Conservation (phyloP, 208 protist species). For the Leptomonas pyrrhocoris region DNA sequence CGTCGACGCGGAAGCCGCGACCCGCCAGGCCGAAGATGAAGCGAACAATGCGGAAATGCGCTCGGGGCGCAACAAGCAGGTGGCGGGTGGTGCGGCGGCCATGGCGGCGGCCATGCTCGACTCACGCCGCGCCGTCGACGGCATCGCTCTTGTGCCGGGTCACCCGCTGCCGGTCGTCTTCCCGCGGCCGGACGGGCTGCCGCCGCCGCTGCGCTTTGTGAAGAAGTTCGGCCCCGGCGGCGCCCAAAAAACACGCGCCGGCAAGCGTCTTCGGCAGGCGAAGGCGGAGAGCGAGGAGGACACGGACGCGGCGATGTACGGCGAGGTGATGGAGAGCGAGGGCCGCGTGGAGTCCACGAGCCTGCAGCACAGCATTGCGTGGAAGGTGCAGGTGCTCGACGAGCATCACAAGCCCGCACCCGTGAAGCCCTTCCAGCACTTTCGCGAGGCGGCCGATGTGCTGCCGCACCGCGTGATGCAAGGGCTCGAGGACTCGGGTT, state of each 20-base stretch:
- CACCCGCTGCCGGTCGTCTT: constrained; percentile 73
- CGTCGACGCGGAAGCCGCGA: constrained; percentile 14
- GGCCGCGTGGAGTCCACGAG: constrained; percentile 33
- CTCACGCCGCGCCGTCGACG: constrained; percentile 47
- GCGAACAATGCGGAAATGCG: constrained; percentile 66
- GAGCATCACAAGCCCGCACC: constrained; percentile 39
- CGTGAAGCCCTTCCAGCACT: constrained; percentile 49
- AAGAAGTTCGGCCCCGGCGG: constrained; percentile 51
- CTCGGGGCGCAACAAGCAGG: constrained; percentile 59
- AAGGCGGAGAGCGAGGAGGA: constrained; percentile 29
- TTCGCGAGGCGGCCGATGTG: constrained; percentile 43
- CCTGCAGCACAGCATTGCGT: constrained; percentile 39
- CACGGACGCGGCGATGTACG: constrained; percentile 33
- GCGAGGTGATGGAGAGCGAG: constrained; percentile 57
- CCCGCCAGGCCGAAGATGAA: constrained; percentile 36
- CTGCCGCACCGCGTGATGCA: constrained; percentile 54
- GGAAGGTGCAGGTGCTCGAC: constrained; percentile 62
- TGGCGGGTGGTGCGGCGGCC: constrained; percentile 60
- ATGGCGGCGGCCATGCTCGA: constrained; percentile 70
- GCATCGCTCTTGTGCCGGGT: constrained; percentile 57
- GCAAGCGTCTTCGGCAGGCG: constrained; percentile 19
- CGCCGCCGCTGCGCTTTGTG: constrained; percentile 45
- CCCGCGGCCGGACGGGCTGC: constrained; percentile 43
- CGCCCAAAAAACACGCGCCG: constrained; percentile 18
- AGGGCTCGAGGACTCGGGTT: constrained; percentile 43